Evolutionary conservation across 1,139 yeast genomes (phyloP), one percentile per base, ranked within the genome.

Genomic region (Candida sojae): DNA sequence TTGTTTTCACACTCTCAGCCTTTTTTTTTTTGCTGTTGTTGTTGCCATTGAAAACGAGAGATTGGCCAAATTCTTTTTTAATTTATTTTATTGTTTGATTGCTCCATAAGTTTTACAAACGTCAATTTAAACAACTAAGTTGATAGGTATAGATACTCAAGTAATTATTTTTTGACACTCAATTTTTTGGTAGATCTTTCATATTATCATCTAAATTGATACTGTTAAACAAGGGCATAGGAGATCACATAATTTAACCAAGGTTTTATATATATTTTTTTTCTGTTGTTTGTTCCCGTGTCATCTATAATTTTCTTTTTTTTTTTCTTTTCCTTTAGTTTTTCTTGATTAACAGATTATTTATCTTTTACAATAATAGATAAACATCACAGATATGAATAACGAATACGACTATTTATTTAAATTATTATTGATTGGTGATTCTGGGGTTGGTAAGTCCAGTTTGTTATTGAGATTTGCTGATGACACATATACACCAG

Each of bases 371-470:
- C 41, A 23, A 36, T 13, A 38, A 35, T 34, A 42, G 21, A 32
- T 40, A 31, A 28, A 29, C 33, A 32, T 12, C 25, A 12, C 21
- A 32, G 50, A 25, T 35, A 86, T 86, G 91, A 86, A 85, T 71
- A 84, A 86, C 79, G 93, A 86, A 73, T 93, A 92, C 97, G 99
- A 93, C 73, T 93, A 90, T 69, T 82, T 93, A 66, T 93, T 93
- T 77, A 93, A 93, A 73, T 82, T 92, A 60, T 79, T 92, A 66
- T 83, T 92, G 73, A 93, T 93, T 63, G 98, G 99, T 52, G 97
- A 93, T 73, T 92, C 98, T 48, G 99, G 99, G 59, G 99, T 93
- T 44, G 99, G 99, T 55, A 93, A 93, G 70, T 91, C 98, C 10
- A 93, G 98, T 78, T 78, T 93, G 66, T 79, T 93, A 65, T 80